Base-by-base conservation (phyloP, 139 green algal genomes). In the Coelastrella sp. region DNA sequence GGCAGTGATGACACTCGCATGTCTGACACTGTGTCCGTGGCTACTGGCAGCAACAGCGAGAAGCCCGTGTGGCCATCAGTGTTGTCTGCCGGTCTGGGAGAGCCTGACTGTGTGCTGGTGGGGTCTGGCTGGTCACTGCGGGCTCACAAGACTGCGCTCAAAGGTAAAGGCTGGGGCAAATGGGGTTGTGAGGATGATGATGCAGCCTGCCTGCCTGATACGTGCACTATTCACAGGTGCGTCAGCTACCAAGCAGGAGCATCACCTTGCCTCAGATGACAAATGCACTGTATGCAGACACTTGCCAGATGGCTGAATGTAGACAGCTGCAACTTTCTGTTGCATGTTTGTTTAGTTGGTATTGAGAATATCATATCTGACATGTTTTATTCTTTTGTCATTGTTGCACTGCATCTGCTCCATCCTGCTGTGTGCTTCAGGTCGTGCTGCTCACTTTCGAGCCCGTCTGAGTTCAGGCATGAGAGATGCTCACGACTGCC, bases 121-220 rank as follows among this genome's bases (percentile, higher is more conserved):
- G 78, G 78, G 3, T 11, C 40, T n/a, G 78, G 78, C 40, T 84
- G 78, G 78, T 64, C 35, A 48, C 60, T 84, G 59, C 41, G 45
- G 40, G 60, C 62, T 45, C 78, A 84, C 78, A 84, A 84, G 78
- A 34, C 41, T 5, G 78, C 76, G 78, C 78, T 84, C 5, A 63
- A 45, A 32, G 48, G 78, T 84, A 27, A 71, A 40, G 7, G 27
- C 8, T 17, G 7, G 6, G 9, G 27, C 0, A 9, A 21, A 30
- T 21, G 3, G 38, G 62, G 7, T 19, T 69, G 27, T 15, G 4
- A 2, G 62, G 8, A 8, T 43, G 3, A 23, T 66, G 57, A 23
- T 9, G 57, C 57, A 34, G 3, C 48, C 48, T 57, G 48, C n/a
- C n/a, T n/a, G n/a, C n/a, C n/a, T n/a, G n/a, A n/a, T n/a, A n/a